Percentiles rank a stretch among this genome's conserved stretches.
Evolutionary conservation across 495 filamentous ascomycete species (phyloP).

Genomic region (Hypoxylon cercidicola): DNA sequence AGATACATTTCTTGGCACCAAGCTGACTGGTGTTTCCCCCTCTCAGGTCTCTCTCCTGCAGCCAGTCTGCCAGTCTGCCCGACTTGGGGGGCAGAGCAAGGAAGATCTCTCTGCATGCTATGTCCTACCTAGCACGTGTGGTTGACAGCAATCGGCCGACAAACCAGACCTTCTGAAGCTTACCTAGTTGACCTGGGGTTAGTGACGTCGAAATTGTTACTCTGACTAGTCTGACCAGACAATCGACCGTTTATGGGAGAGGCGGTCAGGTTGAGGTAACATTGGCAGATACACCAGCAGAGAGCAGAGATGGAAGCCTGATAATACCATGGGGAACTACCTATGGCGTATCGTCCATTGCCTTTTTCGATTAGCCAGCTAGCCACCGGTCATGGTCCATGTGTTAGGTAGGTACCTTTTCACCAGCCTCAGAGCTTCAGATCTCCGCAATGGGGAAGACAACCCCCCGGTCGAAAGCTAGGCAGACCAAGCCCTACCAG

Average conservation of each 20-base stretch:
- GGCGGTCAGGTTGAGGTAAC: neutral
- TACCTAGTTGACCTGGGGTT: neutral
- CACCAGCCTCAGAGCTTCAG: slow-evolving; percentile 34
- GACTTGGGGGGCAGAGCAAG: slow-evolving; percentile 15
- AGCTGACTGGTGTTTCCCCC: neutral
- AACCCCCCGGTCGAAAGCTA: slow-evolving; percentile 6
- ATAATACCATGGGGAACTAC: slow-evolving; percentile 13
- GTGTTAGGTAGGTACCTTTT: slow-evolving; percentile 20
- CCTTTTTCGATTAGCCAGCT: slow-evolving; percentile 7
- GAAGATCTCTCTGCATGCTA: neutral
- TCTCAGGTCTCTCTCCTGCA: slow-evolving; percentile 9
- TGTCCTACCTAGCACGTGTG: slow-evolving; percentile 11
- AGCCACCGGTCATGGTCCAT: neutral
- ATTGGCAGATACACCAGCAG: no score
- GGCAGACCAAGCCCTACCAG: slow-evolving; percentile 27
- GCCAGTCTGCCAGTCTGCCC: neutral
- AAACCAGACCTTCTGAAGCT: neutral
- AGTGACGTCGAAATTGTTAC: slow-evolving; percentile 12
- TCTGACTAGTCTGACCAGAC: neutral
- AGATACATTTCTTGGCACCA: no score
- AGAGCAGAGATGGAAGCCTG: slow-evolving; percentile 5
- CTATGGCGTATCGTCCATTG: slow-evolving; percentile 6
- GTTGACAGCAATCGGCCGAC: slow-evolving; percentile 2
- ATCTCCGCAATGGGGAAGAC: slow-evolving; percentile 33
- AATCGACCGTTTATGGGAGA: slow-evolving; percentile 7